Base-by-base conservation (phyloP, 441 rosid species). In the Lepidium campestre region DNA sequence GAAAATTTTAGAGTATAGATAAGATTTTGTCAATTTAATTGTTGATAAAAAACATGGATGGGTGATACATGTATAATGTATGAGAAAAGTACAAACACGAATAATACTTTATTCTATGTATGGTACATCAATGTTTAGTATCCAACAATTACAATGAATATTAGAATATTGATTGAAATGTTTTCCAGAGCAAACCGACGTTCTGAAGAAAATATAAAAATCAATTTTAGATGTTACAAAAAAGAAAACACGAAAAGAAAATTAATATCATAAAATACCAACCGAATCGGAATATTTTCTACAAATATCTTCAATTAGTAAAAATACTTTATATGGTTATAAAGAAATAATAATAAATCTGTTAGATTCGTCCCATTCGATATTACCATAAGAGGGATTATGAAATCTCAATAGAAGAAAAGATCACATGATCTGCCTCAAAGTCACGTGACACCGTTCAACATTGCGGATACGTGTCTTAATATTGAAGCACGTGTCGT, bases 291-390 rank as follows among this genome's bases (percentile, higher is more conserved):
- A 71, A 36, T 47, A 62, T 37, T 11, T 60, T 63, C 23, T 17
- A 29, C 31, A 7, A 22, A 13, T 2, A 14, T 5, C 32, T 59
- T 27, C 31, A 17, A 22, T 61, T 22, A 60, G 22, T 47, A 48
- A 54, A 37, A 19, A 40, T 46, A 47, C 58, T 63, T 55, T 39
- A 56, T 18, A 1, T 62, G 37, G 41, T 29, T 15, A 45, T 4
- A 9, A n/a, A 36, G 34, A 39, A 37, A 8, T 25, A 6, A 27
- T 5, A 27, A 5, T 27, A 27, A 27, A 62, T 37, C 36, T 25
- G 59, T 71, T 52, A 56, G 70, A 71, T 56, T 62, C n/a, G n/a
- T n/a, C n/a, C n/a, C n/a, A n/a, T n/a, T n/a, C 69, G 48, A 52
- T 20, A 71, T 37, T 25, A 12, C 18, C 44, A 23, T 7, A 46